Evolutionary conservation across 2,329 filamentous ascomycete genomes (phyloP), one percentile per base, ranked within the genome.

Genomic region (Apiospora hydei): DNA sequence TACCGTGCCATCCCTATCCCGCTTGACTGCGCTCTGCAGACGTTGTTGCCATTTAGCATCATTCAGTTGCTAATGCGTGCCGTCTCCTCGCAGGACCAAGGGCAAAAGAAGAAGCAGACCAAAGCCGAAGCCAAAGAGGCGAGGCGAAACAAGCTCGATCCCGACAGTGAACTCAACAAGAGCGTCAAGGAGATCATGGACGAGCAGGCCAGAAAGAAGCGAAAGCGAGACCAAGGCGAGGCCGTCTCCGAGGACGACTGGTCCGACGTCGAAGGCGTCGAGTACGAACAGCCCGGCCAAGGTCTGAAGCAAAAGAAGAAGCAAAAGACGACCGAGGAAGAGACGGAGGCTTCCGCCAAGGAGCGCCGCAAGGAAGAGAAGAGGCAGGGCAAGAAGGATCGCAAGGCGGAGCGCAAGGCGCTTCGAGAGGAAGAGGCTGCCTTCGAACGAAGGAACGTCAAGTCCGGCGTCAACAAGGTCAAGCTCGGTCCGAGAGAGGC

Each of bases 151-250:
- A 98, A 98, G 84, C 88, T 98, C 53, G 94, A 98, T 78, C 95
- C 96, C 38, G 94, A 96, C 76, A 95, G 94, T 79, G 91, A 92
- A 74, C 81, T 88, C 76, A 96, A 97, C 86, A 86, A 85, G 75
- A 96, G 91, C 75, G 96, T 95, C 73, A 96, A 97, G 82, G 95
- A 98, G 82, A 91, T 98, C 74, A 92, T 97, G 90, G 94, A 97
- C 76, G 95, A 97, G 80, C 86, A 88, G 71, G 89, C 88, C 61
- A 85, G 85, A 76, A 94, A 93, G 78, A 97, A 97, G 86, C 90
- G 94, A 73, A 97, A 97, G 84, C 86, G 86, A 47, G 82, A 83
- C 38, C 84, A 82, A 47, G 80, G 82, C 71, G 81, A 80, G 53
- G 83, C 83, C 26, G 86, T 85, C 6, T 85, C 85, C 0, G 86